A percentile compares a stretch with the other conserved stretches of the same genome.
These are phyloP conservation scores for Quercus lobata DNA, from an alignment of 331 rosid genomes.

Conservation along the genomic window DNA sequence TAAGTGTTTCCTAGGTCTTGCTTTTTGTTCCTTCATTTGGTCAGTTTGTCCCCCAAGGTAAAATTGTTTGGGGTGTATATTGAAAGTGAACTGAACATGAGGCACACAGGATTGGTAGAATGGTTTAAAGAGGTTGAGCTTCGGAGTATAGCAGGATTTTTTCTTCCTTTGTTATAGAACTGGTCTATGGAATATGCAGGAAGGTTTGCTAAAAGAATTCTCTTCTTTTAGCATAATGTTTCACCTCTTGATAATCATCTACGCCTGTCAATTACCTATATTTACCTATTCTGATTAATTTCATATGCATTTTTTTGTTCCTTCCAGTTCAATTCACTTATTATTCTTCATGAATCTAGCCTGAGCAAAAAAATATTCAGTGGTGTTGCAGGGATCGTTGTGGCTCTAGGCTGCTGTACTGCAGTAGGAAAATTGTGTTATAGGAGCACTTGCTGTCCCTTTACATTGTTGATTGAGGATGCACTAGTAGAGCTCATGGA, in stretches of 20 bases:
- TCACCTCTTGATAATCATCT: not conserved
- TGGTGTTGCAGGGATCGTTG: slow-evolving; percentile 72
- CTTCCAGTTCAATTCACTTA: slow-evolving; percentile 2
- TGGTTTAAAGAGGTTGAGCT: slow-evolving; percentile 61
- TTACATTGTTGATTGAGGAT: slow-evolving; percentile 23
- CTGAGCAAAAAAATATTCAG: slow-evolving; percentile 53
- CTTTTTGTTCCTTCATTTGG: slow-evolving; percentile 20
- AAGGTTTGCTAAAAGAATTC: slow-evolving; percentile 51
- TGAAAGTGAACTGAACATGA: slow-evolving; percentile 37
- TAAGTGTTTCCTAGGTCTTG: slow-evolving; percentile 9
- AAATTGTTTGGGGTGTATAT: slow-evolving; percentile 37
- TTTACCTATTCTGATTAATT: not conserved
- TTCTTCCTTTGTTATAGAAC: slow-evolving; percentile 53
- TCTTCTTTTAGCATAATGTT: slow-evolving; percentile 16
- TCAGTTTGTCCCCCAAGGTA: slow-evolving; percentile 52
- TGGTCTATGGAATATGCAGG: slow-evolving; percentile 79
- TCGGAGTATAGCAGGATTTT: slow-evolving; percentile 44
- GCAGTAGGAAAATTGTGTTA: slow-evolving; percentile 61
- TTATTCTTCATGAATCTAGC: slow-evolving; percentile 15
- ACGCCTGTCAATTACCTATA: not conserved
- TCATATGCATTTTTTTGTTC: not conserved
- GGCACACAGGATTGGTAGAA: slow-evolving; percentile 44
- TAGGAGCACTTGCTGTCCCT: slow-evolving; percentile 21
- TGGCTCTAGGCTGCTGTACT: slow-evolving; percentile 66
- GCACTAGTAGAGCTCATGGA: slow-evolving; percentile 57